Evolutionary conservation across 2,329 filamentous ascomycete genomes (phyloP).

Genomic region (Paecilomyces niveus): DNA sequence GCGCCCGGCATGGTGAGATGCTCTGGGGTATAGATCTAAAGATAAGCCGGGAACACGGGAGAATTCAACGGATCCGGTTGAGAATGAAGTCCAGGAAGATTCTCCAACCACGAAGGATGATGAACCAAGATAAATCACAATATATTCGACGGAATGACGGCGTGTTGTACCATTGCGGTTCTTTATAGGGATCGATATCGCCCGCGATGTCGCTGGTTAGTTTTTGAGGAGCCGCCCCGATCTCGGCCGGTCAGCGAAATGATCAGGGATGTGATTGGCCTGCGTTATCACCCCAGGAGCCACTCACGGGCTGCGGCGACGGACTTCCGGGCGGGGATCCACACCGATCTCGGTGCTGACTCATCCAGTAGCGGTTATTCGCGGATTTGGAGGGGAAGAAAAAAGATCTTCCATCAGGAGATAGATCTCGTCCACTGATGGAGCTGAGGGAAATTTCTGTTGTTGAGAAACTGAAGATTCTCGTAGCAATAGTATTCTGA

Average conservation of each 20-base stretch:
- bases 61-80: neutral
- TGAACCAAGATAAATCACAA: neutral
- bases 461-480: neutral
- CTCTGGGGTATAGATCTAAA: neutral
- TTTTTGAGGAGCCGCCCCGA: conserved; percentile 27
- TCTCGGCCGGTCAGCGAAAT: conserved; percentile 31
- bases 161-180: too few species aligned
- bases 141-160: neutral
- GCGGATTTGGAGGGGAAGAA: neutral
- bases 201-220: conserved; percentile 28
- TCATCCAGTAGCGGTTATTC: neutral
- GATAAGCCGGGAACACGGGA: neutral
- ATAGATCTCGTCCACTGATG: too few species aligned
- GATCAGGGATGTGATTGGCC: conserved; percentile 19
- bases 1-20: conserved; percentile 65
- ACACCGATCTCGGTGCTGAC: neutral
- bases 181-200: neutral
- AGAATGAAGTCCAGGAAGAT: neutral
- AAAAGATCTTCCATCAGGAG: too few species aligned
- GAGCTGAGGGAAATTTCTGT: neutral
- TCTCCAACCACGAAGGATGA: neutral
- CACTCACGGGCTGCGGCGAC: neutral
- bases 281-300: neutral
- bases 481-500: neutral
- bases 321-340: neutral